Conservation (phyloP, 352 stramenopile genomes). For the Pythium scleroteichum region DNA sequence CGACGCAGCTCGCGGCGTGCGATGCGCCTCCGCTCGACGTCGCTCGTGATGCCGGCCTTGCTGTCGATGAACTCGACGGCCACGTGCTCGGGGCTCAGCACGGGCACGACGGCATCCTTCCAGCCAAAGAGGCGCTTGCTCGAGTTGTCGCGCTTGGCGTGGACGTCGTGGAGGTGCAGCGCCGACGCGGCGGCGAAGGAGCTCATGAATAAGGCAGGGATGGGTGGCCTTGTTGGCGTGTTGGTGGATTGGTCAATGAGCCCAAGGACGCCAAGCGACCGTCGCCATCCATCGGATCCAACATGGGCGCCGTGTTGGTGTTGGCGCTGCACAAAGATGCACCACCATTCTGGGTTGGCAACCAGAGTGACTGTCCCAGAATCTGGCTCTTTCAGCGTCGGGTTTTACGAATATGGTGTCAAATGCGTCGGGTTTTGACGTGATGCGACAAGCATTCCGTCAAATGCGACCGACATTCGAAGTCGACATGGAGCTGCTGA, state of each 20-base stretch:
- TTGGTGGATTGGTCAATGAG: conserved; percentile 1
- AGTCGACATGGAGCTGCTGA: not conserved
- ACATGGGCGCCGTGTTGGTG: no score
- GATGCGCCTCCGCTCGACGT: conserved; percentile 9
- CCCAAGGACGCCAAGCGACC: no score
- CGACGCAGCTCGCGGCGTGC: conserved; percentile 9
- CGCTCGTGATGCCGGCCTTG: conserved; percentile 11
- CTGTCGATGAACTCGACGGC: conserved; percentile 21
- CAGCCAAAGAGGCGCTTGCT: no score
- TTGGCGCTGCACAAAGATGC: not conserved
- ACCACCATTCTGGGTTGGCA: conserved; percentile 11
- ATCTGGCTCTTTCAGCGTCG: conserved; percentile 9
- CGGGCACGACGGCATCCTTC: conserved; percentile 4
- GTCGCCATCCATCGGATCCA: no score
- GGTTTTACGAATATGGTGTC: not conserved
- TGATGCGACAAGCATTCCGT: conserved; percentile 8
- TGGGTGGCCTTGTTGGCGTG: not conserved
- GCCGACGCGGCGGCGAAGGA: not conserved
- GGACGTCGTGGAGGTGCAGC: conserved; percentile 3
- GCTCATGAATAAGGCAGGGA: conserved; percentile 1
- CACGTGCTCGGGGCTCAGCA: conserved; percentile 16
- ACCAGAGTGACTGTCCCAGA: conserved; percentile 3
- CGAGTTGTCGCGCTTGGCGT: no score
- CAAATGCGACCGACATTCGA: conserved; percentile 1
- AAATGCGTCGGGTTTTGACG: conserved; percentile 4